A percentile compares a stretch with the other conserved stretches of the same genome.
These are phyloP conservation scores for Penicillium sp. DNA, from an alignment of 2,329 filamentous ascomycete genomes.

Conservation along the genomic window DNA sequence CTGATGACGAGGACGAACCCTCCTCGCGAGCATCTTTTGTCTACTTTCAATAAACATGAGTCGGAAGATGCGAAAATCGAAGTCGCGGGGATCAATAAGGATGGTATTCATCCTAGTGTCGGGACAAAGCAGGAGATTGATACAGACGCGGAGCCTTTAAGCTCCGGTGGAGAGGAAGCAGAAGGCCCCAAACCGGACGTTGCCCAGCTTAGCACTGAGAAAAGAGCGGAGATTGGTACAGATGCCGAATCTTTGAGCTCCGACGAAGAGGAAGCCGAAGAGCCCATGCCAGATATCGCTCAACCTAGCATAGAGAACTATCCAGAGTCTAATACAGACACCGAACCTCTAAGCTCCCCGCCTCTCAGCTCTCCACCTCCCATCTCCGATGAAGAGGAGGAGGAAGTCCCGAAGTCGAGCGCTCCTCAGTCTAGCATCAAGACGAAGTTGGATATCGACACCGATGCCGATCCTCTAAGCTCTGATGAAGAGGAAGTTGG, in stretches of 20 bases:
- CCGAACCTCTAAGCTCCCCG: constrained; percentile 29
- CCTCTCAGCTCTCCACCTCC: background rate
- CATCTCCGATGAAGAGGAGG: constrained; percentile 20
- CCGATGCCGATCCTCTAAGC: constrained; percentile 31
- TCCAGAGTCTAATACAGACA: constrained; percentile 25
- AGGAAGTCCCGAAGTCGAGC: background rate
- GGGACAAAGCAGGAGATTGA: background rate
- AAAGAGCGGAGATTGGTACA: background rate
- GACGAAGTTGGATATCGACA: constrained; percentile 19
- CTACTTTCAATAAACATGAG: constrained; percentile 18
- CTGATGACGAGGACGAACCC: constrained; percentile 18
- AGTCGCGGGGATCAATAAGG: too few species aligned
- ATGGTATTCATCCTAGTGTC: background rate
- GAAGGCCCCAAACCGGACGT: background rate
- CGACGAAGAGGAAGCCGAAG: constrained; percentile 3
- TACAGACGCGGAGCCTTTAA: constrained; percentile 5
- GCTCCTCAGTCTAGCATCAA: background rate
- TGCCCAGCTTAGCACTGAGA: background rate
- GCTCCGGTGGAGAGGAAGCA: constrained; percentile 5
- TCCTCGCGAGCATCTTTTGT: constrained; percentile 17
- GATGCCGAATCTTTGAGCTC: constrained; percentile 4
- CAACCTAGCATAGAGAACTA: background rate
- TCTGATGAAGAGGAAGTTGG: constrained; percentile 25
- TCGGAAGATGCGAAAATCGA: background rate
- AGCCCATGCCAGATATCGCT: background rate